Evolutionary conservation across 495 filamentous ascomycete species (phyloP).

Genomic region (Penicillium psychrofluorescens): DNA sequence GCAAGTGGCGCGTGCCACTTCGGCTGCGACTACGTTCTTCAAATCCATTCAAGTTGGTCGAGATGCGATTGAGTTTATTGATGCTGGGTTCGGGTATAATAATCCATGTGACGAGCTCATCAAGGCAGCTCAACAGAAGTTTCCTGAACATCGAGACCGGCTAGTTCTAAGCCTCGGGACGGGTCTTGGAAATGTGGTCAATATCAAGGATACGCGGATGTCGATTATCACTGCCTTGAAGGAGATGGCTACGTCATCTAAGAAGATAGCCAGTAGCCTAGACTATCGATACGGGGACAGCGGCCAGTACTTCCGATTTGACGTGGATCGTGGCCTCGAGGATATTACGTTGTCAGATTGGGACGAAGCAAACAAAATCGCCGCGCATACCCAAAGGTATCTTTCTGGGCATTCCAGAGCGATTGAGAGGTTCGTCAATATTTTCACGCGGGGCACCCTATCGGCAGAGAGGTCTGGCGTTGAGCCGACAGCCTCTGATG

Average conservation of each 20-base stretch:
- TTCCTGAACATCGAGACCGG: conserved; percentile 5
- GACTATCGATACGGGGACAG: neutral
- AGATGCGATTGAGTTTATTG: conserved; percentile 8
- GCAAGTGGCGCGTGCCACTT: conserved; percentile 46
- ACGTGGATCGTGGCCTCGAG: neutral
- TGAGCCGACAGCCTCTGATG: too few species aligned
- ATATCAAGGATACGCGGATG: neutral
- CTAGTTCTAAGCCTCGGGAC: conserved; percentile 24
- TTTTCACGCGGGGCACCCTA: neutral
- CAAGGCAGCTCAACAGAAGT: conserved; percentile 10
- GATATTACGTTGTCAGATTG: neutral
- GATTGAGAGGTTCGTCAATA: neutral
- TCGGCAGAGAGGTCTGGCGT: too few species aligned
- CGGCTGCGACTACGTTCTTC: conserved; percentile 46
- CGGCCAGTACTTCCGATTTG: conserved; percentile 2
- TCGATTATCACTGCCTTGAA: neutral
- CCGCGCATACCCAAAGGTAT: neutral
- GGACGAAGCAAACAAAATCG: neutral
- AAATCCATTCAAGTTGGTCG: conserved; percentile 20
- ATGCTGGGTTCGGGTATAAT: conserved; percentile 21
- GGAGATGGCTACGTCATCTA: neutral
- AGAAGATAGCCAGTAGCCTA: neutral
- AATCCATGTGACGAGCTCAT: conserved; percentile 21
- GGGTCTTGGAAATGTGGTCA: conserved; percentile 2
- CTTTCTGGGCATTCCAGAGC: neutral